These are phyloP conservation scores for Avena eriantha DNA, from an alignment of 176 grass and related monocot genomes.

Conservation along the genomic window DNA sequence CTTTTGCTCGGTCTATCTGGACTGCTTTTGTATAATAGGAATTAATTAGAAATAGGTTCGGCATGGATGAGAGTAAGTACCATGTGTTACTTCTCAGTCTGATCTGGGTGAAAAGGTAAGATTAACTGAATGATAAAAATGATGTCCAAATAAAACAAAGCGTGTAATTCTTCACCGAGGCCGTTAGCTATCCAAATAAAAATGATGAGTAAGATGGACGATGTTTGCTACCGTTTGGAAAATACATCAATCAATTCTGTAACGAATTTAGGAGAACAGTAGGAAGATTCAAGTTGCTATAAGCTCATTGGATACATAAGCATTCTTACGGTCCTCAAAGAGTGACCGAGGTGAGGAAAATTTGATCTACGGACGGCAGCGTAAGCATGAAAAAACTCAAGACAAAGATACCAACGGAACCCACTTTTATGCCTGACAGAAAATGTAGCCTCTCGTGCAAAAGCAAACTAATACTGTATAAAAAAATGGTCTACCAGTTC, in stretches of 20 bases:
- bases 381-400: background rate
- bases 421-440: constrained; percentile 17
- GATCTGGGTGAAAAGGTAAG: too few relatives aligned
- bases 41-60: background rate
- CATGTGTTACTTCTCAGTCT: too few relatives aligned
- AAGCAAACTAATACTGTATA: background rate
- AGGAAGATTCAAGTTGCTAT: constrained; percentile 3
- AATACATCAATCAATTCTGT: too few relatives aligned
- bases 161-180: too few relatives aligned
- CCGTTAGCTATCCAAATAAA: background rate
- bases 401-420: background rate
- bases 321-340: constrained; percentile 1
- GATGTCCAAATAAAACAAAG: too few relatives aligned
- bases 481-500: background rate
- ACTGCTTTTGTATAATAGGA: background rate
- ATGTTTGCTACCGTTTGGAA: background rate
- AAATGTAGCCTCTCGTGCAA: background rate
- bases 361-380: background rate
- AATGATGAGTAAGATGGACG: background rate
- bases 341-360: background rate
- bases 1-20: background rate
- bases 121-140: too few relatives aligned
- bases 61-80: too few relatives aligned
- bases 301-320: constrained; percentile 14
- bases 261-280: background rate